Evolutionary conservation across 2,329 filamentous ascomycete genomes (phyloP), one percentile per base, ranked within the genome.

Genomic region (Fusarium hostae): DNA sequence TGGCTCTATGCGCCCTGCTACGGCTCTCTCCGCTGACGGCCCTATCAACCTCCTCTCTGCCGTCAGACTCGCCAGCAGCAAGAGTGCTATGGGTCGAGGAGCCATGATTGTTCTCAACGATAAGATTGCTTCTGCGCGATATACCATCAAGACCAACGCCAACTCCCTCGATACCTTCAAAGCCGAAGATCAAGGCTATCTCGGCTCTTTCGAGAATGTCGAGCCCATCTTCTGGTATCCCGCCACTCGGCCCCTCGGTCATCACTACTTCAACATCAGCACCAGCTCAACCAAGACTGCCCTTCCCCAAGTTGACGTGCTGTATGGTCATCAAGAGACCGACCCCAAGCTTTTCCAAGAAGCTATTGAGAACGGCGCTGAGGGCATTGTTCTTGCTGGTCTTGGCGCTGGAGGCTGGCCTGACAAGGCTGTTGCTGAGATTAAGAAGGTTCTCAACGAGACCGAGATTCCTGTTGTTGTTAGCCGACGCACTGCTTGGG

Each of bases 111-210:
- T 88, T 3, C 79, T 91, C 48, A 91, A 90, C 75, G 89, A 91
- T 74, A 85, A 87, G 54, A 90, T 91, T 67, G 84, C 83, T 16
- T 75, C 76, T 41, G 86, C 87, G 9, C 88, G 85, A 73, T 90
- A 87, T 77, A 86, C 82, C 0, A 86, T 86, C 57, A 91, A 91
- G 79, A 88, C 85, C 20, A 86, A 90, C 72, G 87, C 89, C 51
- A 91, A 91, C 76, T 83, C 85, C 0, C 81, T 90, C 47, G 88
- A 91, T 68, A 89, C 89, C 2, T 91, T 91, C 82, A 86, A 84
- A 73, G 84, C 85, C 0, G 80, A 81, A 15, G 89, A 91, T 76
- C 83, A 84, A 70, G 87, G 88, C 1, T 87, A 84, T 64, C 82
- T 91, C 0, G 89, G 89, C 24, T 81, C 84, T 48, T 87, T 91